phyloP scores from a whole-genome alignment of 148 eudicot species.

The Chenopodium formosanum region DNA sequence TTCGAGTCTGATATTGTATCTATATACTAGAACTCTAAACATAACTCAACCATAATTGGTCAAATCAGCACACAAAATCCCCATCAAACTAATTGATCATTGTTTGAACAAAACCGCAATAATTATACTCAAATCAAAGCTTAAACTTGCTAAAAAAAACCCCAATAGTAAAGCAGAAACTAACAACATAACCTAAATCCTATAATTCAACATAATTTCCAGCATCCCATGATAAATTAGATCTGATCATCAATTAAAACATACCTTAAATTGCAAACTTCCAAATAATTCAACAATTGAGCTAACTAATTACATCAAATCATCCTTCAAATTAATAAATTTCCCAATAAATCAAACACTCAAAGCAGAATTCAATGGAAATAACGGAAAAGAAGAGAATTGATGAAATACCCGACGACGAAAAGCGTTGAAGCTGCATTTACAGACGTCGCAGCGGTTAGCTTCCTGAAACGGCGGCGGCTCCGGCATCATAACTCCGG shows the following conservation, averaged over 20 bases:
- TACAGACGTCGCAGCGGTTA: conserved; percentile 80
- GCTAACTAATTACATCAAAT: neutral
- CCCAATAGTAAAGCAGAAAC: neutral
- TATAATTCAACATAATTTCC: neutral
- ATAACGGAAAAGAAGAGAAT: neutral
- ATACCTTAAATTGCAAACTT: neutral
- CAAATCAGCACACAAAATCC: neutral
- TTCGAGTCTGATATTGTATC: neutral
- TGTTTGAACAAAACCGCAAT: neutral
- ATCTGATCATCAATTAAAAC: conserved; percentile 6
- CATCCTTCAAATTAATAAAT: neutral
- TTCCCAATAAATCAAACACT: neutral
- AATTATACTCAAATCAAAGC: neutral
- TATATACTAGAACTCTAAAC: neutral
- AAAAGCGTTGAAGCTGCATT: conserved; percentile 87
- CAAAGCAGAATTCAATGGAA: neutral
- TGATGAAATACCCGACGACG: conserved; percentile 66
- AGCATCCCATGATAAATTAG: neutral
- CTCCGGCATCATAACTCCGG: conserved; percentile 44
- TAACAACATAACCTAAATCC: neutral
- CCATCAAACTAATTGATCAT: neutral
- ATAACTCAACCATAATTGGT: neutral
- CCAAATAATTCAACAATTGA: neutral
- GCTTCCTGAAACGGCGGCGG: conserved; percentile 88
- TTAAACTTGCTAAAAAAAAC: neutral